These are phyloP conservation scores for Boletus sp. DNA, from an alignment of 1,284 basidiomycete species.

Conservation along the genomic window DNA sequence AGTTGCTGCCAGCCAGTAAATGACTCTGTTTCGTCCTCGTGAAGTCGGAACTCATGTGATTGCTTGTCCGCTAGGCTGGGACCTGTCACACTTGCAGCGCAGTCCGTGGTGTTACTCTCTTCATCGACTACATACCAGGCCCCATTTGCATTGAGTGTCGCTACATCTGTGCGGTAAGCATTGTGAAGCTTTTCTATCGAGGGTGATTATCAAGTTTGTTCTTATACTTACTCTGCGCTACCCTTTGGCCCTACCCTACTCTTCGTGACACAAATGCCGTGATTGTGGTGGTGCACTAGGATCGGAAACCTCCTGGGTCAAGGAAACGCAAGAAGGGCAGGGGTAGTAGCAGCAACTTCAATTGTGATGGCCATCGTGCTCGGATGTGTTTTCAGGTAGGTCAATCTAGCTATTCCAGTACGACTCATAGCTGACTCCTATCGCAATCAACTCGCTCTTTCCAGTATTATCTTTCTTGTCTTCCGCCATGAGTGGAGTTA, in stretches of 20 bases:
- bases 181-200: not conserved
- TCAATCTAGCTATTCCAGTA: not conserved
- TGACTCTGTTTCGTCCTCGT: slow-evolving; percentile 1
- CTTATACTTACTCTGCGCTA: not conserved
- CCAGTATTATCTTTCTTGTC: slow-evolving; percentile 67
- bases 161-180: slow-evolving; percentile 75
- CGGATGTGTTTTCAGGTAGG: slow-evolving; percentile 60
- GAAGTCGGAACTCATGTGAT: not conserved
- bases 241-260: not conserved
- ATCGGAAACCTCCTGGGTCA: slow-evolving; percentile 84
- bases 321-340: slow-evolving; percentile 63
- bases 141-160: slow-evolving; percentile 78
- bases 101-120: slow-evolving; percentile 73
- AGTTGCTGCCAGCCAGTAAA: slow-evolving; percentile 61
- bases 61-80: slow-evolving; percentile 43
- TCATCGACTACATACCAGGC: slow-evolving; percentile 81
- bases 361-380: slow-evolving; percentile 61
- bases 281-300: slow-evolving; percentile 32
- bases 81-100: slow-evolving; percentile 61
- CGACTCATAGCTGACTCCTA: not conserved
- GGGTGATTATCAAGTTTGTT: not conserved
- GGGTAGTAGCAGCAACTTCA: slow-evolving; percentile 56
- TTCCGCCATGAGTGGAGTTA: slow-evolving; percentile 77
- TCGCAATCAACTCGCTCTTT: not conserved
- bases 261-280: not conserved